A percentile compares a stretch with the other conserved stretches of the same genome.
phyloP scores from a whole-genome alignment of 1,284 basidiomycete genomes.

The Ustilago bromivora region DNA sequence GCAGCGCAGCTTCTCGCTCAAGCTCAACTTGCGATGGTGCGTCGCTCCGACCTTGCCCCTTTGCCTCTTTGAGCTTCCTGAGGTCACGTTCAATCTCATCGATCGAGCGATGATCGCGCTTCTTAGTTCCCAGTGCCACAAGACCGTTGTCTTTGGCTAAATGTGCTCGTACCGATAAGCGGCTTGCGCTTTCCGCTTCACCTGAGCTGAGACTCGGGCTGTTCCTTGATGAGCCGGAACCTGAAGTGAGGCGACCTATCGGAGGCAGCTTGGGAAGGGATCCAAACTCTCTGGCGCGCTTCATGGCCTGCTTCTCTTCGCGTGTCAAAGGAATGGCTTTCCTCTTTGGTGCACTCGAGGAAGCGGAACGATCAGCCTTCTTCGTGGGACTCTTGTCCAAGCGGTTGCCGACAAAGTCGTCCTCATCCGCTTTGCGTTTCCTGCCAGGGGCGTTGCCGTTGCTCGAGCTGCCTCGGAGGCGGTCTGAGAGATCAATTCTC shows the following conservation, averaged over 20 bases:
- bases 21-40: conserved; percentile 28
- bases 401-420: conserved; percentile 52
- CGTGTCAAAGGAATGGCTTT: conserved; percentile 47
- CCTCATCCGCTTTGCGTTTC: conserved; percentile 45
- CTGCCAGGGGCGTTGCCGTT: conserved; percentile 6
- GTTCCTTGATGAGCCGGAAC: conserved; percentile 18
- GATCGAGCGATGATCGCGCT: conserved; percentile 53
- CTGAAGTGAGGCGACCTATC: conserved; percentile 14
- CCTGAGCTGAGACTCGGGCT: conserved; percentile 17
- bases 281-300: conserved; percentile 47
- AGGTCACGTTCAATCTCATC: conserved; percentile 60
- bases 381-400: conserved; percentile 22
- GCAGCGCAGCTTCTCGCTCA: conserved; percentile 43
- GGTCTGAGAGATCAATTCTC: conserved; percentile 40
- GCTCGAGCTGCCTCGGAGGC: conserved; percentile 14
- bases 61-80: conserved; percentile 36
- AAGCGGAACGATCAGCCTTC: conserved; percentile 14
- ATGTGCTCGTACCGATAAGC: conserved; percentile 15
- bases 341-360: conserved; percentile 19
- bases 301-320: conserved; percentile 55
- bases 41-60: conserved; percentile 14
- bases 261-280: conserved; percentile 22
- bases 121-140: conserved; percentile 48
- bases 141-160: conserved; percentile 31
- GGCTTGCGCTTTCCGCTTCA: conserved; percentile 12